Conservation (phyloP, 2,329 filamentous ascomycete genomes). For the Cytospora mali region DNA sequence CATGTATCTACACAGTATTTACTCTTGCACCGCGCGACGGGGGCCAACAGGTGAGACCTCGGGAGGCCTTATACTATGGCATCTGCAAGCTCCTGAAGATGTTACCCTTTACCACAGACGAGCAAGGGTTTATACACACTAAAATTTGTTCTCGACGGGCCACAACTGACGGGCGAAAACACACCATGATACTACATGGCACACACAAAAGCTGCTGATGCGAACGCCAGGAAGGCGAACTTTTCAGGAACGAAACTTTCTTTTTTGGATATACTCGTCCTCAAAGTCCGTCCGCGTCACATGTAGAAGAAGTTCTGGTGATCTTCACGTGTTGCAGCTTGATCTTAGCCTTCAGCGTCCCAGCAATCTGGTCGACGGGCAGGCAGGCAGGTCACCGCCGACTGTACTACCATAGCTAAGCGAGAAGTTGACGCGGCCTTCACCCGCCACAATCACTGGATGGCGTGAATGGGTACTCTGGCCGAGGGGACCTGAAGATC, state of each 20-base stretch:
- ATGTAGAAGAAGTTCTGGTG: background rate
- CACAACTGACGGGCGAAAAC: background rate
- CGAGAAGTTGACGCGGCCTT: background rate
- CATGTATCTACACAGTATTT: background rate
- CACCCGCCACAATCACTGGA: too few relatives aligned
- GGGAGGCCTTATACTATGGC: too few relatives aligned
- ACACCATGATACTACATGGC: background rate
- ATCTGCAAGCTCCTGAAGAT: background rate
- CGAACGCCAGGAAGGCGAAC: background rate
- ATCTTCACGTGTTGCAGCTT: constrained; percentile 5
- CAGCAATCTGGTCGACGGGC: background rate
- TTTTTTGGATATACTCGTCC: background rate
- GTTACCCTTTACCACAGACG: background rate
- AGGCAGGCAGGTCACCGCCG: background rate
- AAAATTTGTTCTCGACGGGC: background rate
- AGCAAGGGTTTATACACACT: too few relatives aligned
- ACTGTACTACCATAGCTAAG: background rate
- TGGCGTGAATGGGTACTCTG: background rate
- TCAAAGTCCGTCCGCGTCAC: background rate
- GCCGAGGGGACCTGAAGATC: background rate
- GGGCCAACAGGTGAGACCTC: background rate
- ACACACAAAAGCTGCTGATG: background rate
- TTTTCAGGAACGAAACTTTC: background rate
- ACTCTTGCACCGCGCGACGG: background rate
- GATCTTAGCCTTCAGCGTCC: background rate